Evolutionary conservation across 2,329 filamentous ascomycete species (phyloP).

Genomic region (Pyricularia grisea): DNA sequence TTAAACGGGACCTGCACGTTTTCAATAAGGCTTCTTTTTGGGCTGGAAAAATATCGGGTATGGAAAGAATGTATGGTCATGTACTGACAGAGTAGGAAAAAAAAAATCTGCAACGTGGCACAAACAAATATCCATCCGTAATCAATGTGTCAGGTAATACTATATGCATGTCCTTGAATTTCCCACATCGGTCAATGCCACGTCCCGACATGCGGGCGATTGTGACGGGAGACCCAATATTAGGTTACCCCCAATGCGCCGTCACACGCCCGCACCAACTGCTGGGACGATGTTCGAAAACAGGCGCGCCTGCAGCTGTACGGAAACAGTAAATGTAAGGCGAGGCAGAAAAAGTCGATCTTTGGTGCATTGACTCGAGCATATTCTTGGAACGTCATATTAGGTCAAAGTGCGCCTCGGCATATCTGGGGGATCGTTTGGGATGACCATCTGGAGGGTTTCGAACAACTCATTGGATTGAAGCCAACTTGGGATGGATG

Average conservation of each 20-base stretch:
- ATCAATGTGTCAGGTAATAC: neutral
- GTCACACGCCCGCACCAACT: neutral
- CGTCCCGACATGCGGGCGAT: neutral
- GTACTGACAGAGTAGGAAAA: neutral
- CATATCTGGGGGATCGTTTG: neutral
- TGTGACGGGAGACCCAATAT: neutral
- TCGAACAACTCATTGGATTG: neutral
- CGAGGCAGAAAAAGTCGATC: neutral
- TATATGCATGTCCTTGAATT: neutral
- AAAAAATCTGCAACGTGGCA: neutral
- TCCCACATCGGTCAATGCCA: neutral
- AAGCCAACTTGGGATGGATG: neutral
- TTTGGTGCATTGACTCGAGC: neutral
- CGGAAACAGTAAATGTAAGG: neutral
- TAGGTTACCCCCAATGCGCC: neutral
- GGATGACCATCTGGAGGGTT: neutral
- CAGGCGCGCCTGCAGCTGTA: neutral
- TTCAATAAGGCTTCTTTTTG: neutral
- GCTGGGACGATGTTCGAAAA: too few relatives aligned
- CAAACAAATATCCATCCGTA: neutral
- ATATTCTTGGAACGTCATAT: neutral
- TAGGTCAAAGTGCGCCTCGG: neutral
- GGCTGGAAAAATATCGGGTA: too few relatives aligned
- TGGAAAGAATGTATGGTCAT: too few relatives aligned
- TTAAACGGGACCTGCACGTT: neutral